Evolutionary conservation across 352 stramenopile genomes (phyloP).

Genomic region (Pythium pyrilobum): DNA sequence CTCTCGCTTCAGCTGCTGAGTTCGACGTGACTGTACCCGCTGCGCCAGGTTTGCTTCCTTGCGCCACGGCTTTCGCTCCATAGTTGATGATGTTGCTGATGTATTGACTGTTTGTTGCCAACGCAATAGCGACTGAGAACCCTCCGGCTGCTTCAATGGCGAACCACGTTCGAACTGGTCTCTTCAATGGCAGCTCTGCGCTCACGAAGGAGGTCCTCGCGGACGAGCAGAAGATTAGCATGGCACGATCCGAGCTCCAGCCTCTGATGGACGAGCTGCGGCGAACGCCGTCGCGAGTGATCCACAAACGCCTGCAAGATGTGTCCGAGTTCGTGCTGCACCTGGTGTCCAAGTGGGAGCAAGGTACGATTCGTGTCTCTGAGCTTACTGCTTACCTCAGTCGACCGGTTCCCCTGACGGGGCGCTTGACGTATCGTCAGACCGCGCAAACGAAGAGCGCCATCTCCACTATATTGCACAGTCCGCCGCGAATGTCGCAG

Average conservation of each 20-base stretch:
- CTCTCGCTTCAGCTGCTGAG: too few species aligned
- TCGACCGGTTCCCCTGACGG: too few species aligned
- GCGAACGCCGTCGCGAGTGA: slow-evolving; percentile 50
- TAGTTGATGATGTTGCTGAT: too few species aligned
- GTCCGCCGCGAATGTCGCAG: slow-evolving; percentile 8
- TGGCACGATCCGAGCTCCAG: slow-evolving; percentile 51
- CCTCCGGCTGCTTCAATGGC: background rate
- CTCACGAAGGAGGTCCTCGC: slow-evolving; percentile 36
- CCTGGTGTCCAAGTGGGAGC: slow-evolving; percentile 63
- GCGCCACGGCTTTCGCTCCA: too few species aligned
- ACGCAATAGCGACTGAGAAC: background rate
- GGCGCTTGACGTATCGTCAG: background rate
- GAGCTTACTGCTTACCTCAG: too few species aligned
- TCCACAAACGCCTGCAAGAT: slow-evolving; percentile 72
- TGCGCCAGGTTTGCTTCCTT: too few species aligned
- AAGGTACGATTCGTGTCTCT: slow-evolving; percentile 28
- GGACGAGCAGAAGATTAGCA: slow-evolving; percentile 58
- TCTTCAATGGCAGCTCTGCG: slow-evolving; percentile 5
- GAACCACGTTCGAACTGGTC: background rate
- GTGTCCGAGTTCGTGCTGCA: slow-evolving; percentile 72
- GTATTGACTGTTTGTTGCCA: too few species aligned
- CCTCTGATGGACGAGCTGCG: slow-evolving; percentile 55
- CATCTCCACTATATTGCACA: slow-evolving; percentile 19
- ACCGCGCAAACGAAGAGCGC: slow-evolving; percentile 20
- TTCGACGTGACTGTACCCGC: too few species aligned